A percentile compares a stretch with the other conserved stretches of the same genome.
Evolutionary conservation across 1,284 basidiomycete genomes (phyloP).

Genomic region (Naganishia liquefaciens): DNA sequence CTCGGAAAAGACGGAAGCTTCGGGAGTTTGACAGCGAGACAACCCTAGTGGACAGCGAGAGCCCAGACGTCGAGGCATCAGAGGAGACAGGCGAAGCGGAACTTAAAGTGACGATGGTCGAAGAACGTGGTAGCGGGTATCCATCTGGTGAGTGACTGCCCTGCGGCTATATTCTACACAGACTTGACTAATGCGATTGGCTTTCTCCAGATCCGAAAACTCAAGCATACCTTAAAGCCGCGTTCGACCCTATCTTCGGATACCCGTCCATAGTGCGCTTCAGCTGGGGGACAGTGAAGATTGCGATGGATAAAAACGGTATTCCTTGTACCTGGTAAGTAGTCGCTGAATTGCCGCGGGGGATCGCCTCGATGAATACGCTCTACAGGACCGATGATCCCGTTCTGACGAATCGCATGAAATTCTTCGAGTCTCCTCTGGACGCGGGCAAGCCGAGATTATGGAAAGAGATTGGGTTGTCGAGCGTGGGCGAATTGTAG

Average conservation of each 20-base stretch:
- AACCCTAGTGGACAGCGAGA: conserved; percentile 4
- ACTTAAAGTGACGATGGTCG: conserved; percentile 11
- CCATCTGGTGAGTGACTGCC: conserved; percentile 66
- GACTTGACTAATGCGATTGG: background rate
- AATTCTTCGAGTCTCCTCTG: conserved; percentile 63
- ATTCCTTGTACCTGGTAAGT: conserved; percentile 76
- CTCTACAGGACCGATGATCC: conserved; percentile 66
- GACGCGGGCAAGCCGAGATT: conserved; percentile 70
- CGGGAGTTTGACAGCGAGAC: conserved; percentile 26
- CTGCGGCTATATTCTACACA: conserved; percentile 1
- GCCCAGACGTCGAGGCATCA: background rate
- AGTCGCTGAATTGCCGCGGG: conserved; percentile 55
- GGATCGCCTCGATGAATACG: conserved; percentile 41
- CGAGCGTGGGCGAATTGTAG: conserved; percentile 61
- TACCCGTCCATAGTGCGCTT: conserved; percentile 89
- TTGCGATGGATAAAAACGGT: conserved; percentile 76
- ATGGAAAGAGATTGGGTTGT: conserved; percentile 69
- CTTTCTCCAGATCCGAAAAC: conserved; percentile 77
- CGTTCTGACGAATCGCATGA: conserved; percentile 57
- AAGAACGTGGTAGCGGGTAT: conserved; percentile 74
- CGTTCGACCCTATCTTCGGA: conserved; percentile 86
- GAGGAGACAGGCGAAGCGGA: conserved; percentile 4
- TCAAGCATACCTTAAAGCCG: conserved; percentile 75
- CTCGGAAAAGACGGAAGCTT: conserved; percentile 19
- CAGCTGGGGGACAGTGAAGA: conserved; percentile 92